Conservation (phyloP, 2,329 filamentous ascomycete genomes). For the Stagonosporopsis chrysanthemi region DNA sequence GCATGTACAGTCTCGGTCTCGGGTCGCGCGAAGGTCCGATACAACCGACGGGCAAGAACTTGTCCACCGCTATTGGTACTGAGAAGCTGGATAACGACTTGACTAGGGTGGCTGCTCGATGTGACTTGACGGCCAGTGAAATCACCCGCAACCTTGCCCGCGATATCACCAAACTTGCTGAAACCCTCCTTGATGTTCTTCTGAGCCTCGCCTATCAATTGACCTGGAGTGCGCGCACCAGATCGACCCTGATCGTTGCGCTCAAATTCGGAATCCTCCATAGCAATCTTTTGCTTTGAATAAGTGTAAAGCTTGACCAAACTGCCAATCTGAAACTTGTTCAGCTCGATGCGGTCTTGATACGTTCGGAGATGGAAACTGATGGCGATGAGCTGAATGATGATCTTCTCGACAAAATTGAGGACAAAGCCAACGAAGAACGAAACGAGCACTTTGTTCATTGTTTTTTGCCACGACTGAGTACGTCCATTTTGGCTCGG, state of each 20-base stretch:
- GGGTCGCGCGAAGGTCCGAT: constrained; percentile 81
- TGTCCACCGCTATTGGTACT: constrained; percentile 77
- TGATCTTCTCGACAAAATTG: constrained; percentile 89
- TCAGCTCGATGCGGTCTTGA: constrained; percentile 86
- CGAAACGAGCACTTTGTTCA: constrained; percentile 86
- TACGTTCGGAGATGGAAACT: constrained; percentile 93
- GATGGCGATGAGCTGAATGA: constrained; percentile 93
- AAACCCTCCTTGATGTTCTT: constrained; percentile 78
- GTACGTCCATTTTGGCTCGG: constrained; percentile 48
- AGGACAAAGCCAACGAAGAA: constrained; percentile 81
- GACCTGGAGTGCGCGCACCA: constrained; percentile 77
- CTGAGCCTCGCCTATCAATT: constrained; percentile 71
- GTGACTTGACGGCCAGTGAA: constrained; percentile 79
- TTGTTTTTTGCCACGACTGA: constrained; percentile 74
- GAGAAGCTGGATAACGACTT: constrained; percentile 82
- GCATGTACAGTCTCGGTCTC: constrained; percentile 78
- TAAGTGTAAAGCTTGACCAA: constrained; percentile 70
- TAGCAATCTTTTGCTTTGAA: constrained; percentile 69
- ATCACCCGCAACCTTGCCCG: constrained; percentile 86
- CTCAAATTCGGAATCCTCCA: constrained; percentile 80
- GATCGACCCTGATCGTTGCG: constrained; percentile 59
- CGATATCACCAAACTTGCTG: constrained; percentile 83
- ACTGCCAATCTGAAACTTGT: constrained; percentile 84
- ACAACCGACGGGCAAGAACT: constrained; percentile 84
- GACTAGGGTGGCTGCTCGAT: constrained; percentile 78